Percentiles rank a stretch among this genome's conserved stretches.
These are phyloP conservation scores for Pseudogymnoascus destructans DNA, from an alignment of 2,329 filamentous ascomycete genomes.

Conservation along the genomic window DNA sequence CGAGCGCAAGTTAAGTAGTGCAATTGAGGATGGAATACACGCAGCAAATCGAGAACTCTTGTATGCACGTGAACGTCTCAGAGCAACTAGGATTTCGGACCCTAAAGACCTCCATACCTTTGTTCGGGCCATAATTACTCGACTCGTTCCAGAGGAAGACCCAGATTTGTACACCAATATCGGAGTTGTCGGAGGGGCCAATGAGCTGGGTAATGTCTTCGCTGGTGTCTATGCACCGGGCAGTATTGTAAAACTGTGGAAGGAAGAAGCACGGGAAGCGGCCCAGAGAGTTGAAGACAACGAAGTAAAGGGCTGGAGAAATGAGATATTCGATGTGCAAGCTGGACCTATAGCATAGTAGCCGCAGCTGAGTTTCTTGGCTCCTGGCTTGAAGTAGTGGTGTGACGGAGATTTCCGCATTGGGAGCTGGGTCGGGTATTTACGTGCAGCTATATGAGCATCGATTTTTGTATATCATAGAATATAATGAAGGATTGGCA, in stretches of 20 bases:
- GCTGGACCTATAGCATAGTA: conserved; percentile 10
- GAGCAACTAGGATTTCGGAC: conserved; percentile 71
- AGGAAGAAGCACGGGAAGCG: conserved; percentile 60
- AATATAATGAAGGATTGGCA: background rate
- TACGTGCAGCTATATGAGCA: background rate
- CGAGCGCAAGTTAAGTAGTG: conserved; percentile 62
- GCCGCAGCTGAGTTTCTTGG: background rate
- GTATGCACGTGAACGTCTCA: conserved; percentile 72
- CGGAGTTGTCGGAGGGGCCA: conserved; percentile 47
- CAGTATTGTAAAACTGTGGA: conserved; percentile 80
- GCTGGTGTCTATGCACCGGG: conserved; percentile 77
- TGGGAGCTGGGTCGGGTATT: background rate
- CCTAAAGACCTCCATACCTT: conserved; percentile 73
- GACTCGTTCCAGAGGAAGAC: conserved; percentile 58
- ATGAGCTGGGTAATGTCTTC: conserved; percentile 52
- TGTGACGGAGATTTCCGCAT: background rate
- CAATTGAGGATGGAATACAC: conserved; percentile 57
- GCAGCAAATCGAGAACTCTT: conserved; percentile 73
- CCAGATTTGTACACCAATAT: conserved; percentile 64
- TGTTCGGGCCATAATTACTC: conserved; percentile 64
- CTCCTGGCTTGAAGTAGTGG: background rate
- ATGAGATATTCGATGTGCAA: conserved; percentile 58
- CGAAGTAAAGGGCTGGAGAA: conserved; percentile 50
- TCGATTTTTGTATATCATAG: background rate
- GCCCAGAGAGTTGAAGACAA: conserved; percentile 64